These are phyloP conservation scores for Trifolium fragiferum DNA, from an alignment of 306 rosid genomes.

Conservation along the genomic window DNA sequence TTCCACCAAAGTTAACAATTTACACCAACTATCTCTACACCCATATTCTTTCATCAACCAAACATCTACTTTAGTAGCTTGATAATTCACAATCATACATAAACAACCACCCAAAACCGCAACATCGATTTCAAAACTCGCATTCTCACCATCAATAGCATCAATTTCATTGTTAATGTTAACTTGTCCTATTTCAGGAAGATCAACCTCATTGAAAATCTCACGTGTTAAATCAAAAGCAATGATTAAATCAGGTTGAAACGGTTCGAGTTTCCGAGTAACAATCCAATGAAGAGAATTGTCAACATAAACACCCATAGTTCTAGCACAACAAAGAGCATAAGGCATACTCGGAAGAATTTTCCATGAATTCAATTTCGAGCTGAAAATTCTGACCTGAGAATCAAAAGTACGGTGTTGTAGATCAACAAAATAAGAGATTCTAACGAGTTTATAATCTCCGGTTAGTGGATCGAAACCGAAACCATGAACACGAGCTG, in stretches of 20 bases:
- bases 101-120: constrained; percentile 50
- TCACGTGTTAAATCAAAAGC: constrained; percentile 53
- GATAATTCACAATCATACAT: constrained; percentile 53
- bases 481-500: constrained; percentile 64
- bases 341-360: constrained; percentile 52
- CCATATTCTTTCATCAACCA: constrained; percentile 75
- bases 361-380: constrained; percentile 60
- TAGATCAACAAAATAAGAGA: constrained; percentile 58
- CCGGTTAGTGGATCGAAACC: constrained; percentile 51
- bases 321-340: constrained; percentile 53
- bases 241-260: constrained; percentile 49
- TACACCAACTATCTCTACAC: constrained; percentile 60
- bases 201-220: constrained; percentile 55
- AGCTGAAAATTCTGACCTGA: constrained; percentile 57
- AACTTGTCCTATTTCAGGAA: constrained; percentile 48
- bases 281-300: constrained; percentile 74
- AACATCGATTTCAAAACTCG: constrained; percentile 52
- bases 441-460: constrained; percentile 66
- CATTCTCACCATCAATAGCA: no score
- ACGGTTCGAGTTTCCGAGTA: constrained; percentile 43
- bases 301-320: constrained; percentile 60
- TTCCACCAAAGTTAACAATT: constrained; percentile 45
- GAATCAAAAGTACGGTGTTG: constrained; percentile 47
- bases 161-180: not conserved
- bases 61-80: constrained; percentile 45